Evolutionary conservation across 2,329 filamentous ascomycete genomes (phyloP), one percentile per base, ranked within the genome.

Genomic region (Xylariaceae sp.): DNA sequence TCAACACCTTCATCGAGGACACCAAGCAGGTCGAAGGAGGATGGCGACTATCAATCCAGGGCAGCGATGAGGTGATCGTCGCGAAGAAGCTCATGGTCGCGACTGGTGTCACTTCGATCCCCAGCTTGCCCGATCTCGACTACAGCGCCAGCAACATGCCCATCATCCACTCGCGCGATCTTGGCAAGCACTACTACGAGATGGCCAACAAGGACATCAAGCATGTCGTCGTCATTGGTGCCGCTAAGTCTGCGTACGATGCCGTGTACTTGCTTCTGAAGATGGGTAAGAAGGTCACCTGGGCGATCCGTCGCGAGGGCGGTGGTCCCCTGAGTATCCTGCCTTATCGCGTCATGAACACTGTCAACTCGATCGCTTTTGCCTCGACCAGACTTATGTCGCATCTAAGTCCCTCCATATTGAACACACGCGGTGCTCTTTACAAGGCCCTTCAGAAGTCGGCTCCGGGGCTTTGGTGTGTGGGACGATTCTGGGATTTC

Each of bases 41-140:
- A 1, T 67, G 66, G 65, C 61, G 58, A 11, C 52, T 68, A 4
- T 60, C 52, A 8, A 56, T 67, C 6, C 52, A 50, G 52, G 62
- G 56, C 5, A 62, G 61, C 13, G 57, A 60, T 39, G 55, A 62
- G 13, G 51, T 63, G 13, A 64, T 66, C 48, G 61, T 64, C 51
- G 55, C 65, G 18, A 63, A 63, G 44, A 74, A 73, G 52, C 66
- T 74, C 5, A 61, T 74, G 4, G 63, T 71, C 7, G 71, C 72
- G 2, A 69, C 68, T 7, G 73, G 72, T 2, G 63, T 70, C n/a
- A 72, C 70, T 10, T 71, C 70, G 1, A 66, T 65, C 34, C 66
- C 67, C 5, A 60, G 62, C 52, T 56, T 69, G 13, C 68, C 69
- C 7, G 47, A 53, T 11, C 62, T 64, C 41, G 61, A 64, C 57